phyloP scores from a whole-genome alignment of 345 rosid genomes.

The Populus tremula region DNA sequence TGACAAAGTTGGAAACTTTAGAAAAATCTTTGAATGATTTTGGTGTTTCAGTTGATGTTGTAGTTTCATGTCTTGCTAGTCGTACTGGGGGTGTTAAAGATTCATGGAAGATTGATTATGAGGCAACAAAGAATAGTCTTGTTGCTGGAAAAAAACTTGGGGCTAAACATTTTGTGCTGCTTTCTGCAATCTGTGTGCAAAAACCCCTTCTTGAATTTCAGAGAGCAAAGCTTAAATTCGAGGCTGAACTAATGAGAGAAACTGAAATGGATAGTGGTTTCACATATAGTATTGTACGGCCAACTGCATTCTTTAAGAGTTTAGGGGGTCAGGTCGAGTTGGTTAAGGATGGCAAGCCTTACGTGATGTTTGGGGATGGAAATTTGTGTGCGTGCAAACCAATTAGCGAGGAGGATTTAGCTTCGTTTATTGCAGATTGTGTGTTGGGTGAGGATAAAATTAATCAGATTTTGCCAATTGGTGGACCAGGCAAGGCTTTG shows the following conservation, averaged over 20 bases:
- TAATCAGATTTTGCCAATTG: conserved; percentile 77
- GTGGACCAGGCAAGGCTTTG: conserved; percentile 91
- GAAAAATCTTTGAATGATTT: conserved; percentile 49
- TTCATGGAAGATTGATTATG: conserved; percentile 93
- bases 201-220: conserved; percentile 87
- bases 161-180: conserved; percentile 77
- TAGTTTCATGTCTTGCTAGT: conserved; percentile 91
- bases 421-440: conserved; percentile 75
- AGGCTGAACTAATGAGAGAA: conserved; percentile 63
- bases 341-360: conserved; percentile 93
- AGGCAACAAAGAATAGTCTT: conserved; percentile 85
- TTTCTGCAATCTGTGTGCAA: conserved; percentile 92
- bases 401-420: conserved; percentile 83
- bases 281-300: conserved; percentile 82
- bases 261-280: conserved; percentile 40
- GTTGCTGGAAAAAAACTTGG: conserved; percentile 71
- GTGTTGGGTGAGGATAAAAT: conserved; percentile 68
- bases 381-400: conserved; percentile 92
- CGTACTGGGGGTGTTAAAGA: conserved; percentile 83
- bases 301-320: conserved; percentile 93
- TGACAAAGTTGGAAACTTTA: conserved; percentile 50
- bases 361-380: conserved; percentile 96
- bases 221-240: conserved; percentile 83
- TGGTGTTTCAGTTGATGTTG: conserved; percentile 60
- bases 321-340: conserved; percentile 92